A percentile compares a stretch with the other conserved stretches of the same genome.
Conservation (phyloP, 164 flowering plant genomes). For the Umbilicus rupestris region DNA sequence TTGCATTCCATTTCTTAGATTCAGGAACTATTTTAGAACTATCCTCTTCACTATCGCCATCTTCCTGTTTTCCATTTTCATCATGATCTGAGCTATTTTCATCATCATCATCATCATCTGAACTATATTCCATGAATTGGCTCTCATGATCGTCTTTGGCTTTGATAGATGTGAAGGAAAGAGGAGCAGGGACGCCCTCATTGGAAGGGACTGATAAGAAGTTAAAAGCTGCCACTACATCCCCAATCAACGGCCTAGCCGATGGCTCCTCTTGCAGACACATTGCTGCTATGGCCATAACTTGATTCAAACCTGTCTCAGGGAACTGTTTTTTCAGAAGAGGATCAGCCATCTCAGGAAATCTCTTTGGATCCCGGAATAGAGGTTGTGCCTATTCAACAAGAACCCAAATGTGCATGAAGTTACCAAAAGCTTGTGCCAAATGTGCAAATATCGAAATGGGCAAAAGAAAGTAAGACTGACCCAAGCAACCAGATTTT, state of each 20-base stretch:
- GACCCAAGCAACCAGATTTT: slow-evolving; percentile 70
- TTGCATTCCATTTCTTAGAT: not conserved
- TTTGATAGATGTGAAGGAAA: slow-evolving; percentile 6
- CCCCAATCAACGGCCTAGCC: slow-evolving; percentile 46
- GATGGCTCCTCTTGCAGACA: slow-evolving; percentile 52
- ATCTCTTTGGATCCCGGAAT: slow-evolving; percentile 40
- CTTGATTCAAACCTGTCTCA: slow-evolving; percentile 46
- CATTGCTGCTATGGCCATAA: slow-evolving; percentile 62
- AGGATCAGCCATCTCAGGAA: slow-evolving; percentile 53
- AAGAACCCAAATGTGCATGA: not conserved
- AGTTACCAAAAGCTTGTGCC: not conserved
- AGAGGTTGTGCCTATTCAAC: slow-evolving; percentile 49
- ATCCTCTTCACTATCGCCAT: not conserved
- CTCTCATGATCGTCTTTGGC: not conserved
- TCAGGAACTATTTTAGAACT: slow-evolving; percentile 1
- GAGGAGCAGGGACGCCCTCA: slow-evolving; percentile 9
- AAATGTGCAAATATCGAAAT: not conserved
- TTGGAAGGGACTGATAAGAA: slow-evolving; percentile 27
- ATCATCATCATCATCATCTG: not conserved
- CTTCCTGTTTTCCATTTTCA: not conserved
- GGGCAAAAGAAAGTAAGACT: not conserved
- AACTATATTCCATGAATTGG: not conserved
- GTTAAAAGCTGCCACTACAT: slow-evolving; percentile 42
- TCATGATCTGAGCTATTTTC: slow-evolving; percentile 1
- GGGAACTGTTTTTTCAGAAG: slow-evolving; percentile 36